Conservation (phyloP, 2,329 filamentous ascomycete species). For the Juglanconis juglandina region DNA sequence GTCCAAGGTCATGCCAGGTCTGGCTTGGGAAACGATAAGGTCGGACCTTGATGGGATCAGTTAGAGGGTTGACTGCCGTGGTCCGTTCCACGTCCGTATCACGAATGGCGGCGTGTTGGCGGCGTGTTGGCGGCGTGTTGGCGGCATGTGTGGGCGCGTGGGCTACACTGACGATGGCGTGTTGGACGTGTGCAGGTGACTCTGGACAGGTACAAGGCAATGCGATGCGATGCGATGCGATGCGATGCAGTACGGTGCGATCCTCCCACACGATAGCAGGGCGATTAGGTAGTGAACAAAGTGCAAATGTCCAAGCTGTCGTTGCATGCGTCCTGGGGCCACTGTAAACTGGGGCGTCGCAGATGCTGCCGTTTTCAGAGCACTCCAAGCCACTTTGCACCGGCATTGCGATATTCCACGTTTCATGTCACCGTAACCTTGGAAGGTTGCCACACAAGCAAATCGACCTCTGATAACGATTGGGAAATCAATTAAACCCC, state of each 20-base stretch:
- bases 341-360: neutral
- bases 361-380: neutral
- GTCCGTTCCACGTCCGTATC: conserved; percentile 1
- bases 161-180: neutral
- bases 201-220: no score
- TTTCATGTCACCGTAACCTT: neutral
- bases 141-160: no score
- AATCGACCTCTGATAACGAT: conserved; percentile 15
- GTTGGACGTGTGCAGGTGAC: neutral
- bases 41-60: no score
- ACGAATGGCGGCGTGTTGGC: neutral
- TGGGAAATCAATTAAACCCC: conserved; percentile 17
- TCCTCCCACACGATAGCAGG: neutral
- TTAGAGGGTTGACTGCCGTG: neutral
- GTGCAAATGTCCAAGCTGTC: neutral
- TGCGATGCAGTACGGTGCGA: neutral
- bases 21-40: no score
- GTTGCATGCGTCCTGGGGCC: neutral
- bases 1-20: neutral
- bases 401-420: neutral
- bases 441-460: neutral
- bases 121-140: neutral
- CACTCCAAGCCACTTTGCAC: neutral
- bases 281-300: neutral
- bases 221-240: neutral